Base-by-base conservation (phyloP, 2,329 filamentous ascomycete genomes). In the Myriosclerotinia duriaeana region DNA sequence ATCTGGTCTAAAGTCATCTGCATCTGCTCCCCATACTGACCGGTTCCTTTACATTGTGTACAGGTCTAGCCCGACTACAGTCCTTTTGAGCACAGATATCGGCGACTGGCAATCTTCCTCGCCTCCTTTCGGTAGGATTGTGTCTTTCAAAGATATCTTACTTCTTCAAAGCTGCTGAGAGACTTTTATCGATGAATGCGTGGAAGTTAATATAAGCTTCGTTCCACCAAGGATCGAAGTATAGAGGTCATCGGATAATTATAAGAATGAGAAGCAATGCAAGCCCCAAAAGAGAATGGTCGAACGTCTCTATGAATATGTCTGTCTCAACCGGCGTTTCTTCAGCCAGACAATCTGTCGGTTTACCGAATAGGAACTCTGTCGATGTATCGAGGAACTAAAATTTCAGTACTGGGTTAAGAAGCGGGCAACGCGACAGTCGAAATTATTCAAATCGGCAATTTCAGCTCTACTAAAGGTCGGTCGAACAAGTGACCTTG, bases 1-100 rank as follows among this genome's bases (percentile, higher is more conserved):
- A 67, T 79, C 78, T 0, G 79, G 78, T 7, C 70, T 71, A 65
- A 79, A 80, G 15, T 76, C 74, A 36, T 79, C 74, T 5, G 76
- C 73, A 53, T 78, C 74, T 0, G 68, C 30, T 34, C 30, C 30
- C 30, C 30, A 34, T 34, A 34, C 6, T 34, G 6, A 1, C 30
- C 30, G 65, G 2, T 74, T 69, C 4, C 78, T 72, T 59, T 80
- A 79, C 73, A 81, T 75, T 17, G 76, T 76, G 72, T 56, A 17
- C 26, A 58, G 48, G 17, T 53, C 26, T 11, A 67, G 65, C 67
- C 30, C 30, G 30, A 34, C 30, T 6, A 6, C 30, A 34, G 30
- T 46, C 2, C 26, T 26, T 26, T 26, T 26, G 3, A 3, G 26
- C 26, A 26, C 26, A 26, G 26, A 26, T 26, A 26, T 26, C 26